Base-by-base conservation (phyloP, 1,284 basidiomycete genomes). In the Sanghuangporus baumii region DNA sequence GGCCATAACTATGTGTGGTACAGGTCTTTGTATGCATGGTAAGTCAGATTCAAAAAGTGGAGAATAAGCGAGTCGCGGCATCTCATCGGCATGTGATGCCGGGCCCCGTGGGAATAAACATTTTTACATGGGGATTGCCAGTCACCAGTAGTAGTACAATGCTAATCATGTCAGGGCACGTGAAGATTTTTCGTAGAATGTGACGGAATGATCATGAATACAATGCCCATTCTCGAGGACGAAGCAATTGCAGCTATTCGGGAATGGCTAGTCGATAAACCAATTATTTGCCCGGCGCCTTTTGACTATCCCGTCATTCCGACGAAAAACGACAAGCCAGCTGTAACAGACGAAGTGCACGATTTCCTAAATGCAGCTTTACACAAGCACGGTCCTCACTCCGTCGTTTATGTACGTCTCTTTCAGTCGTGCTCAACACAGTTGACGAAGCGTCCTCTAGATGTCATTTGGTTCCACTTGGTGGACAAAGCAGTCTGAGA, bases 391-490 rank as follows among this genome's bases (percentile, higher is more conserved):
- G 62, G 66, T 12, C 18, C 50, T 20, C 36, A 61, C 11, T 62
- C 64, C 7, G 54, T 65, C 9, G 51, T 67, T 18, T 67, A 65
- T 48, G 65, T 65, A 36, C 57, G 55, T 37, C 11, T 14, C 31
- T 11, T 36, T 11, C 9, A 34, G 6, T 38, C 20, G 23, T 14
- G 37, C 9, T 40, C 18, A 14, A 41, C 14, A 11, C n/a, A 20
- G 23, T 43, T 18, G 36, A 38, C 52, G 14, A 18, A n/a, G 23
- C 18, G 4, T 55, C 14, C 18, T 40, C n/a, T 46, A 67, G 66
- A 48, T 66, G 31, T 60, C 66, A 9, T 66, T 67, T 59, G 66
- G 65, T 36, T 58, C 58, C 8, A 47, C 50, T 14, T 67, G 16
- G 18, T 67, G 66, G 66, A 56, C 64, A 12, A 55, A 23, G 6